Base-by-base conservation (phyloP, 2,329 filamentous ascomycete genomes). In the Aspergillus persii region DNA sequence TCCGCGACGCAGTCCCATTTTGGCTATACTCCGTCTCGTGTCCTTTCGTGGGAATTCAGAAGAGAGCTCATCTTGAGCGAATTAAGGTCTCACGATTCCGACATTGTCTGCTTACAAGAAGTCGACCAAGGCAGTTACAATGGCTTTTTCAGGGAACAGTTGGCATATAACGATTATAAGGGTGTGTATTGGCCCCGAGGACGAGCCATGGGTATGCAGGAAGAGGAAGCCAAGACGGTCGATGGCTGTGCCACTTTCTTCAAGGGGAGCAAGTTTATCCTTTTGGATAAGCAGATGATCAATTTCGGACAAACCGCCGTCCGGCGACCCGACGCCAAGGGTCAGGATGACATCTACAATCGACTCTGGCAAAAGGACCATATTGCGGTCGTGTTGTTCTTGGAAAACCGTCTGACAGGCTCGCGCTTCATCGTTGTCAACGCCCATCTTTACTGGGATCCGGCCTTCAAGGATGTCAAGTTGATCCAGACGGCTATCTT, bases 281-380 rank as follows among this genome's bases (percentile, higher is more conserved):
- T 96, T 60, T 84, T 99, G 27, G 94, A 98, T 79, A 97, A 97
- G 80, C 91, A 96, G 71, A 81, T 96, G 63, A 89, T 99, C 69
- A 92, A 97, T 75, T 96, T 97, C 73, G 89, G 90, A 41, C 89
- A 91, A 60, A 91, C 92, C 58, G 94, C 94, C 65, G 96, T 99
- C 76, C 95, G 96, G 72, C 84, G 95, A 65, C 91, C 93, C 2
- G 95, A 98, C 73, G 96, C 97, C 86, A 98, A 98, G 79, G 91
- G 93, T 58, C 92, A 96, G 70, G 91, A 96, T 72, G 95, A 99
- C 70, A 94, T 98, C 58, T 98, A 96, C 83, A 99, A 99, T 75
- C 90, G 95, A 30, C 90, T 99, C 61, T 98, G 97, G 95, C 93
- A 94, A 61, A 92, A 95, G 78, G 95, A 99, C 81, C 94, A 98